Evolutionary conservation across 2,329 filamentous ascomycete genomes (phyloP).

Genomic region (Ophiostoma himal-ulmi): DNA sequence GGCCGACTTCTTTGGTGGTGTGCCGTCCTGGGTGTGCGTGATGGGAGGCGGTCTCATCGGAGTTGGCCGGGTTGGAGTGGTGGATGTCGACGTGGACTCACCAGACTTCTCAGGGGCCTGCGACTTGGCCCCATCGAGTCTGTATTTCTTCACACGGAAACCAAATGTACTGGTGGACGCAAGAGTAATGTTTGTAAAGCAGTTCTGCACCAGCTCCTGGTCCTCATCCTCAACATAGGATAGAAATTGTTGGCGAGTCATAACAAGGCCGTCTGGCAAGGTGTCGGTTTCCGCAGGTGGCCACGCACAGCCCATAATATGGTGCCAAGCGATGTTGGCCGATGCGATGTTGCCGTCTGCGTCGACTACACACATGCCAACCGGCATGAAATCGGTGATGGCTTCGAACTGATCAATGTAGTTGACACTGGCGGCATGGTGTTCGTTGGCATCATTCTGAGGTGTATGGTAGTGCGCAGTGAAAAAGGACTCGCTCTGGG

Average conservation of each 20-base stretch:
- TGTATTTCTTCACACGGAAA: conserved; percentile 39
- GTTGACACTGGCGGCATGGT: not conserved
- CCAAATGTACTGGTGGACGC: conserved; percentile 41
- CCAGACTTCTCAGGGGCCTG: not conserved
- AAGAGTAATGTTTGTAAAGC: conserved; percentile 39
- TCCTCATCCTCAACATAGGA: conserved; percentile 45
- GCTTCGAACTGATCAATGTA: conserved; percentile 58
- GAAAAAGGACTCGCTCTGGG: not conserved
- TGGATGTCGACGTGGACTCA: not conserved
- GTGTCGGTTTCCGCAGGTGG: not conserved
- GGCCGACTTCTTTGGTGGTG: conserved; percentile 32
- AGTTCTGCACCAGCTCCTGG: conserved; percentile 36
- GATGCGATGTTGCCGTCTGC: conserved; percentile 59
- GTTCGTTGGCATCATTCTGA: not conserved
- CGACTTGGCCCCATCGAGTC: conserved; percentile 27
- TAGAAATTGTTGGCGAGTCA: conserved; percentile 32
- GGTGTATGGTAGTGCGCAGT: not conserved
- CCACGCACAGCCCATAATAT: conserved; percentile 43
- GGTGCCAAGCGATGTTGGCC: conserved; percentile 62
- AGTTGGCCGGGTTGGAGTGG: not conserved
- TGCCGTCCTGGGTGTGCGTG: conserved; percentile 27
- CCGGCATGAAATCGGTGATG: conserved; percentile 67
- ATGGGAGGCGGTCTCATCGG: not conserved
- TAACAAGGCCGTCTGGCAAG: conserved; percentile 20
- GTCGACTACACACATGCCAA: conserved; percentile 68